Evolutionary conservation across 108 stramenopile species (phyloP), one percentile per base, ranked within the genome.

Genomic region (Discostella stelligeroides): DNA sequence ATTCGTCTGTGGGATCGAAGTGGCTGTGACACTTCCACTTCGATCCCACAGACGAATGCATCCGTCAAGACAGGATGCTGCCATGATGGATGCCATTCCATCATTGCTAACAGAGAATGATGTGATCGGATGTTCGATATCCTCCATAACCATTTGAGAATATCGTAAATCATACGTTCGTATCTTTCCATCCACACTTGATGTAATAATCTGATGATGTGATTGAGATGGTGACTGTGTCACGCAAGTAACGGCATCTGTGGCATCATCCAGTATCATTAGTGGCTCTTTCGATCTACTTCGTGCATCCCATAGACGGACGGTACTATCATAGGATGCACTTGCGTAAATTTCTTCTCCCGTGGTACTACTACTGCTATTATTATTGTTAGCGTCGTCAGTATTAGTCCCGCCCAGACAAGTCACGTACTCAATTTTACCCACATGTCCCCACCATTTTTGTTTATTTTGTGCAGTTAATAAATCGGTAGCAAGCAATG

Each of bases 241-340:
- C 1, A 94, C 79, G 63, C 79, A 81, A 21, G 86, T 85, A 2
- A 94, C 87, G 0, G 90, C 86, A 81, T 94, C 93, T 34, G 84
- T 88, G 30, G 93, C 93, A 37, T 94, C 89, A 6, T 77, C 75
- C 20, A 91, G 69, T 46, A 84, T 77, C 73, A 90, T 88, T 30
- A 94, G 68, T 15, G 93, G 89, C 23, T 75, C 80, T 30, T 85
- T 49, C 46, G 73, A 81, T 40, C 60, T 43, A 50, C 73, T 80
- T 11, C 89, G 63, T 21, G 76, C 87, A 80, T 94, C 93, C 89
- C 89, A 94, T 17, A 94, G 71, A 23, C 76, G 59, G 0, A 94
- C 93, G 0, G 86, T 88, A 24, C 82, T 84, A 83, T 94, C 93
- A 53, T 91, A 94, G 14, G 83, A 83, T 13, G 85, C 88, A 14